Evolutionary conservation across 371 early-diverging fungal species (phyloP).

Genomic region (Syncephalastrum contaminatum): DNA sequence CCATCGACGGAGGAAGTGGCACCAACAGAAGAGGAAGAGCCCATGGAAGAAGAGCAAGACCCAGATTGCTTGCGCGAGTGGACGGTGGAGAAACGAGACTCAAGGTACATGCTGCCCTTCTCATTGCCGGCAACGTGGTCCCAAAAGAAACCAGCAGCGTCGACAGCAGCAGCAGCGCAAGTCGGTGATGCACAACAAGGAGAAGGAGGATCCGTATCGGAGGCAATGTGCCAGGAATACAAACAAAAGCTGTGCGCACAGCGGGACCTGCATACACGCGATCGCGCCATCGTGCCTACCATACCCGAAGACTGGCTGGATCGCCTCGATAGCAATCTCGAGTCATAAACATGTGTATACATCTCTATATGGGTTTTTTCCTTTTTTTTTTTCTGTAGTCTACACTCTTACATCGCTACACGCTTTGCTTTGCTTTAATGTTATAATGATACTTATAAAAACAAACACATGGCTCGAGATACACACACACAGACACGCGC

Average conservation of each 20-base stretch:
- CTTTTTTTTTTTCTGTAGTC: too few species aligned
- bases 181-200: not conserved
- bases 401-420: too few species aligned
- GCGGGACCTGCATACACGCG: conserved; percentile 24
- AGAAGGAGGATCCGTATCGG: conserved; percentile 16
- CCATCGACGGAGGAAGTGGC: not conserved
- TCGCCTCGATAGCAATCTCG: conserved; percentile 30
- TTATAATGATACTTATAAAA: too few species aligned
- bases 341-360: conserved; percentile 6
- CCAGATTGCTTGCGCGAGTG: conserved; percentile 26
- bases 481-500: too few species aligned
- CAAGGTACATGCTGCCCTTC: conserved; percentile 52
- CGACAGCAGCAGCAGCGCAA: conserved; percentile 9
- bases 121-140: conserved; percentile 40
- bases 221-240: conserved; percentile 28
- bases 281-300: conserved; percentile 34
- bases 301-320: conserved; percentile 55
- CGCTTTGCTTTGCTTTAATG: too few species aligned
- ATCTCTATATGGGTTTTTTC: too few species aligned
- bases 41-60: conserved; percentile 13
- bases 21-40: conserved; percentile 1
- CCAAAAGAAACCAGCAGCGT: conserved; percentile 11
- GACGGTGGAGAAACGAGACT: conserved; percentile 44
- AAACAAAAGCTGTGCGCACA: conserved; percentile 30
- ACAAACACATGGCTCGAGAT: too few species aligned